Percentiles rank a stretch among this genome's conserved stretches.
phyloP scores from a whole-genome alignment of 306 rosid genomes.

The Cicer judaicum region DNA sequence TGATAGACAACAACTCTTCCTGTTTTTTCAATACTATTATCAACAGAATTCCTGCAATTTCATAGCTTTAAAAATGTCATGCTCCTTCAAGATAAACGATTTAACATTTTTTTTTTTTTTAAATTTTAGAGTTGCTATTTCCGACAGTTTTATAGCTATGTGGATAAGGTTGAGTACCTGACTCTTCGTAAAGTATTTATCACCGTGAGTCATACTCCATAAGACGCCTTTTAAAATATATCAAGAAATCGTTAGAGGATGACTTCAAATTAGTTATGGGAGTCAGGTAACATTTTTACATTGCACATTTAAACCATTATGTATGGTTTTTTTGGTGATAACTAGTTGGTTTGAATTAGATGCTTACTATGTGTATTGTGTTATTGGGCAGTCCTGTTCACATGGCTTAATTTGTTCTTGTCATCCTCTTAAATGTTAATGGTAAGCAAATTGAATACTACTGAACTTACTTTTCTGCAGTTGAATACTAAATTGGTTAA shows the following conservation, averaged over 20 bases:
- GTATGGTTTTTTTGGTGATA: background rate
- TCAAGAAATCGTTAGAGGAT: constrained; percentile 92
- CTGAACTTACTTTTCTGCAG: background rate
- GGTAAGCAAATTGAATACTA: constrained; percentile 52
- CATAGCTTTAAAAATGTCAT: too few relatives aligned
- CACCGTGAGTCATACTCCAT: too few relatives aligned
- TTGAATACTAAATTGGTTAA: constrained; percentile 31
- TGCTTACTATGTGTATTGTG: constrained; percentile 7
- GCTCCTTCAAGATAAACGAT: too few relatives aligned
- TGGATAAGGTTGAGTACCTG: too few relatives aligned
- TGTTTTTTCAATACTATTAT: too few relatives aligned
- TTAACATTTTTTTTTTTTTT: too few relatives aligned
- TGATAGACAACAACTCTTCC: too few relatives aligned
- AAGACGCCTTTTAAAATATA: constrained; percentile 42
- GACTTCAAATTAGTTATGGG: constrained; percentile 92
- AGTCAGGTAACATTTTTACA: constrained; percentile 69
- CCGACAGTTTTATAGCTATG: too few relatives aligned
- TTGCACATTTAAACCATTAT: background rate
- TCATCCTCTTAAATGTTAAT: constrained; percentile 70
- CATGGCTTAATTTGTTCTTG: constrained; percentile 83
- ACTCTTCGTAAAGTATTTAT: too few relatives aligned
- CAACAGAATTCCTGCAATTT: too few relatives aligned
- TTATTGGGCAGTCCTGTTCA: constrained; percentile 73
- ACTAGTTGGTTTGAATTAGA: background rate
- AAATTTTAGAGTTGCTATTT: too few relatives aligned